These are phyloP conservation scores for Stereocaulon alpinum DNA, from an alignment of 495 filamentous ascomycete species.

Conservation along the genomic window DNA sequence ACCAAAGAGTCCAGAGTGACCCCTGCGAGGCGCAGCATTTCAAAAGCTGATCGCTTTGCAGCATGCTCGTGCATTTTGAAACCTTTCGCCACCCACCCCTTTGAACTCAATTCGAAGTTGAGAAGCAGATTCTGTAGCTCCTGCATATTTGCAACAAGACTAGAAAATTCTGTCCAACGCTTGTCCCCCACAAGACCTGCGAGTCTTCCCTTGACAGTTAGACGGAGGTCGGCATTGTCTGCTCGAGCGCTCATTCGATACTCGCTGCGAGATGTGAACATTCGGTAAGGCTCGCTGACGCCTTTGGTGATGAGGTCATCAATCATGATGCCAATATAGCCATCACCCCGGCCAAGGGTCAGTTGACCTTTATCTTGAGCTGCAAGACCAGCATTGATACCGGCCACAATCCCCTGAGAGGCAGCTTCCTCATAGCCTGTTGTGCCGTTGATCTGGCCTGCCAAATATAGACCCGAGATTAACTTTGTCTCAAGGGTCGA, in stretches of 20 bases:
- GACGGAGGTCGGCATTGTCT: constrained; percentile 85
- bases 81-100: constrained; percentile 58
- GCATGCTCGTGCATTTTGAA: constrained; percentile 54
- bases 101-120: constrained; percentile 41
- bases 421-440: constrained; percentile 97
- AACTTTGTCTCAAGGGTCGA: constrained; percentile 88
- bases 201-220: constrained; percentile 66
- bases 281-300: constrained; percentile 92
- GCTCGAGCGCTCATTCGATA: constrained; percentile 85
- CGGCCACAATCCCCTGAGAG: constrained; percentile 84
- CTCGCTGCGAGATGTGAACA: constrained; percentile 96
- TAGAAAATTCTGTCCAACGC: constrained; percentile 62
- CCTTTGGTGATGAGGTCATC: constrained; percentile 97
- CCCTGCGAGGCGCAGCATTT: constrained; percentile 56
- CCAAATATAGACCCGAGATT: constrained; percentile 81
- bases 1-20: constrained; percentile 46
- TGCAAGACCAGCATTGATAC: constrained; percentile 81
- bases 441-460: constrained; percentile 96
- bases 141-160: constrained; percentile 50
- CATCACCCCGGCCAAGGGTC: constrained; percentile 69
- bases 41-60: constrained; percentile 54
- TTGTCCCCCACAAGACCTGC: constrained; percentile 69
- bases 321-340: constrained; percentile 98
- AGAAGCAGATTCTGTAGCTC: constrained; percentile 52
- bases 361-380: constrained; percentile 54